Conservation (phyloP, 345 rosid genomes). For the Salix udensis region DNA sequence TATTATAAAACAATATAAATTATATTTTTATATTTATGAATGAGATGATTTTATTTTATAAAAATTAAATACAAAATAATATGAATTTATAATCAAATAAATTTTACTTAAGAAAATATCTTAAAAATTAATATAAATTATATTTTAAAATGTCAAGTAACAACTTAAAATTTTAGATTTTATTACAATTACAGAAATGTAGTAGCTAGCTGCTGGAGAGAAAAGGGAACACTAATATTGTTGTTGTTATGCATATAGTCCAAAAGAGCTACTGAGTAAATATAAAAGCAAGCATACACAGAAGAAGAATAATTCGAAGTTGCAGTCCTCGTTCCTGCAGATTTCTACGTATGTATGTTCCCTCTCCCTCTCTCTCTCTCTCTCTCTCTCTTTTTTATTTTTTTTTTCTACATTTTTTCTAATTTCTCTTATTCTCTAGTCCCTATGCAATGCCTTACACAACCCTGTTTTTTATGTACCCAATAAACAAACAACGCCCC, state of each 20-base stretch:
- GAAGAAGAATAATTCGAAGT: slow-evolving; percentile 81
- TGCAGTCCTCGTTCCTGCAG: slow-evolving; percentile 57
- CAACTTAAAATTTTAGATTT: too few species aligned
- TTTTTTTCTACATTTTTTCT: neutral
- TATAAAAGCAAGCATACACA: slow-evolving; percentile 51
- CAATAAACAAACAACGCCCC: neutral
- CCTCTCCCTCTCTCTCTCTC: slow-evolving; percentile 15
- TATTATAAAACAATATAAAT: too few species aligned
- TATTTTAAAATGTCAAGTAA: too few species aligned
- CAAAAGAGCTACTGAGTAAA: slow-evolving; percentile 28
- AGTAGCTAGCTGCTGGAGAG: neutral
- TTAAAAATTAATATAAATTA: too few species aligned
- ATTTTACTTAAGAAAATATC: too few species aligned
- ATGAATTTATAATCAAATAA: too few species aligned
- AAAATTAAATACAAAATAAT: too few species aligned
- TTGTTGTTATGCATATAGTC: slow-evolving; percentile 8
- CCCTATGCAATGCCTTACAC: slow-evolving; percentile 18
- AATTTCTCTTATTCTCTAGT: slow-evolving; percentile 4
- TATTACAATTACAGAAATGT: neutral
- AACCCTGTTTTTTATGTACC: slow-evolving; percentile 3
- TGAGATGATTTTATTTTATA: too few species aligned
- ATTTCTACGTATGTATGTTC: slow-evolving; percentile 31
- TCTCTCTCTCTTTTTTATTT: neutral
- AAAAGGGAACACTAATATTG: neutral
- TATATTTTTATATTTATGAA: too few species aligned